phyloP scores from a whole-genome alignment of 805 yeast genomes.

The Maudiozyma serrabonitensis region DNA sequence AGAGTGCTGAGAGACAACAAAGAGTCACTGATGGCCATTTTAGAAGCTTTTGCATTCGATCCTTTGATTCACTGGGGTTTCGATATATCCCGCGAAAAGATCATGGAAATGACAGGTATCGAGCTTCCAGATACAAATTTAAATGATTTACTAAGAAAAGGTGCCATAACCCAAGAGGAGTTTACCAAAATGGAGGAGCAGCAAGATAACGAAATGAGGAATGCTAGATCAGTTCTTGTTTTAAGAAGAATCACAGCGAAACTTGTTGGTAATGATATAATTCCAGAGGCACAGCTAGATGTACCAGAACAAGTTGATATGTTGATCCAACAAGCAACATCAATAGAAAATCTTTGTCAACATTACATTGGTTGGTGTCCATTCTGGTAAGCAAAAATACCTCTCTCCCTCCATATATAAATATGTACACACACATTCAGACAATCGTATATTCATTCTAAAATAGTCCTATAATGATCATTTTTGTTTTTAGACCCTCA shows the following conservation, averaged over 20 bases:
- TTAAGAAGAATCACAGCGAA: slow-evolving; percentile 85
- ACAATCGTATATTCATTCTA: no score
- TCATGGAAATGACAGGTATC: slow-evolving; percentile 64
- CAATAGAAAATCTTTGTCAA: slow-evolving; percentile 90
- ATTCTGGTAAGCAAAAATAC: slow-evolving; percentile 56
- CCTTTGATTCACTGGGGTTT: slow-evolving; percentile 99
- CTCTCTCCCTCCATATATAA: background rate
- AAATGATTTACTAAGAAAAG: slow-evolving; percentile 59
- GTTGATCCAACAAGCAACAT: slow-evolving; percentile 90
- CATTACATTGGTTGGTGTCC: slow-evolving; percentile 99
- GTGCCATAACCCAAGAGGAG: slow-evolving; percentile 68
- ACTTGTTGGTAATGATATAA: slow-evolving; percentile 87
- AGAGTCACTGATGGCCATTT: slow-evolving; percentile 93
- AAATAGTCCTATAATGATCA: no score
- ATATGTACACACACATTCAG: background rate
- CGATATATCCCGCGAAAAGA: slow-evolving; percentile 76
- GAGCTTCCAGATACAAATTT: slow-evolving; percentile 58
- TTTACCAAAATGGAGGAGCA: slow-evolving; percentile 61
- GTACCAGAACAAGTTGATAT: slow-evolving; percentile 89
- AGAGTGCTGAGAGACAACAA: slow-evolving; percentile 84
- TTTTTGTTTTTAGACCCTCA: no score
- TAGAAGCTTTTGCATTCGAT: slow-evolving; percentile 97
- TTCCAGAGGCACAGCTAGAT: slow-evolving; percentile 55
- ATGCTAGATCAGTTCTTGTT: slow-evolving; percentile 85
- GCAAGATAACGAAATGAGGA: slow-evolving; percentile 62